Base-by-base conservation (phyloP, 1,139 yeast species). In the Taphrina deformans region DNA sequence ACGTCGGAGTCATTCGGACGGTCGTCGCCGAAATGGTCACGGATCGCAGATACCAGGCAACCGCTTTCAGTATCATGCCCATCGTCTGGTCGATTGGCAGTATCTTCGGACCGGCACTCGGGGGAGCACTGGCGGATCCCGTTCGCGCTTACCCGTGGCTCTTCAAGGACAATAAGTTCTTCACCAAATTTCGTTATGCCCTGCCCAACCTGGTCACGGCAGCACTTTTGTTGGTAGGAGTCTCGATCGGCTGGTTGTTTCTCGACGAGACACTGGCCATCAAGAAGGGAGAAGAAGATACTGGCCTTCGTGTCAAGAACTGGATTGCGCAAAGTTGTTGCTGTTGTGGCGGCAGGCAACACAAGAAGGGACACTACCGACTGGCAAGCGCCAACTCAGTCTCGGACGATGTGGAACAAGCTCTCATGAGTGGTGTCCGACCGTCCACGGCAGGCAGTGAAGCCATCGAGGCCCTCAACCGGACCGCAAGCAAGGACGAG, bases 51-150 rank as follows among this genome's bases (percentile, higher is more conserved):
- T 87, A 85, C 71, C 88, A 85, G 71, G 85, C 87, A 1, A 69
- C 84, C 16, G 88, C 87, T 1, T 84, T 85, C 72, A 79, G 85
- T 50, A 82, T 83, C 3, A 78, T 85, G 76, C 87, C 89, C 0
- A 74, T 85, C 60, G 75, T 85, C 33, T 85, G 83, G 81, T 84
- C 83, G 71, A 71, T 84, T 16, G 89, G 89, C 0, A 75, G 79
- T 62, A 80, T 83, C 21, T 68, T 84, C 53, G 88, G 88, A 0
- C 89, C 90, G 0, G 76, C 51, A 82, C 77, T 85, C 45, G 89
- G 73, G 78, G 88, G 76, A 29, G 73, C 72, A 56, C 71, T 79
- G 40, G 79, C 80, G 24, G 73, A 73, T 53, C 80, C 81, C 7
- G 73, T 72, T 5, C 70, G 69, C 3, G 69, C 71, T 26, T 75